Percentiles rank a stretch among this genome's conserved stretches.
Conservation (phyloP, 306 rosid species). For the Chamaecrista fasciculata region DNA sequence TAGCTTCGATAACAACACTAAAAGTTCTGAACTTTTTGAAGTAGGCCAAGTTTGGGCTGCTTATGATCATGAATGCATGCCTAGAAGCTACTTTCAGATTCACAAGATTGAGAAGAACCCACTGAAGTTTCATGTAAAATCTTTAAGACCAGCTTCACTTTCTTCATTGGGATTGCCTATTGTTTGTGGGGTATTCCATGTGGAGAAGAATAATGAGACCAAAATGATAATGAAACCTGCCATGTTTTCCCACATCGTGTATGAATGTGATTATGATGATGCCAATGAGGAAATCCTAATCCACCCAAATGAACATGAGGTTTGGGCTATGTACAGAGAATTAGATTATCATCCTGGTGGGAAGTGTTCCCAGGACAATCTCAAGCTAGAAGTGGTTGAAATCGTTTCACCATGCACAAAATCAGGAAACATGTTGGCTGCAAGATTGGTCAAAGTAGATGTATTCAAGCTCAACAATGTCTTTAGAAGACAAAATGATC, state of each 20-base stretch:
- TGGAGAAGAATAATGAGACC: not conserved
- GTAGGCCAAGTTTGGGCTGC: constrained; percentile 18
- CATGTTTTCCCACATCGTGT: not conserved
- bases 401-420: not conserved
- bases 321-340: constrained; percentile 7
- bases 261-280: not conserved
- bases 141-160: not conserved
- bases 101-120: not conserved
- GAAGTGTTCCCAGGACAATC: too few species aligned
- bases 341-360: too few species aligned
- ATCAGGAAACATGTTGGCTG: not conserved
- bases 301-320: constrained; percentile 3
- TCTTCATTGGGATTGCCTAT: not conserved
- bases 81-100: not conserved
- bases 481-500: not conserved
- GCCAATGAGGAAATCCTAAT: not conserved
- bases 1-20: not conserved
- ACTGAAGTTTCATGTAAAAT: not conserved
- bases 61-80: constrained; percentile 8
- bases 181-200: constrained; percentile 9
- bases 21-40: not conserved
- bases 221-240: not conserved
- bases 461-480: not conserved
- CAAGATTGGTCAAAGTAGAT: not conserved
- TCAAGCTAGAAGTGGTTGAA: constrained; percentile 1